Evolutionary conservation across 2,329 filamentous ascomycete genomes (phyloP).

Genomic region (Alternaria dauci): DNA sequence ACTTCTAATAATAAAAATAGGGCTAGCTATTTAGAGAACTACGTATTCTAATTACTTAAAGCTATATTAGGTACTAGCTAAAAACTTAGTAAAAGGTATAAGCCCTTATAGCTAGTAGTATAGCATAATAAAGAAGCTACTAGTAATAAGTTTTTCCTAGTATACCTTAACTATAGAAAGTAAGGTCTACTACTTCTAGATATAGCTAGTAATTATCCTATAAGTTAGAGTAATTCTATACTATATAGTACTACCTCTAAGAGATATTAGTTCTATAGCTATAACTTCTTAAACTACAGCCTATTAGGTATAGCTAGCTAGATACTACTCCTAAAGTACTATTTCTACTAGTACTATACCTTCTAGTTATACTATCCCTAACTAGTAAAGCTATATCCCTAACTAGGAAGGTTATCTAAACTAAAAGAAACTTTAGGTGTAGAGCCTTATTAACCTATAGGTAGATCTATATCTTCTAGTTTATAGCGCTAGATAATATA

Average conservation of each 20-base stretch:
- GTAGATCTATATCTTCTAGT: neutral
- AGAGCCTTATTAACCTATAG: neutral
- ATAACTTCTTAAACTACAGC: no score
- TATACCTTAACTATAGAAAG: neutral
- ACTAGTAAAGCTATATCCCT: no score
- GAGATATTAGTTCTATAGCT: neutral
- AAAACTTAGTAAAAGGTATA: constrained; percentile 1
- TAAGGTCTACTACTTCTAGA: neutral
- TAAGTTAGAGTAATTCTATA: neutral
- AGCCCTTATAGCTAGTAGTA: constrained; percentile 6
- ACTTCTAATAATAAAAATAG: neutral
- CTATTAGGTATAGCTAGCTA: no score
- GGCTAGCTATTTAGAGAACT: neutral
- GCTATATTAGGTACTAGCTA: constrained; percentile 1
- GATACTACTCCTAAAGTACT: no score
- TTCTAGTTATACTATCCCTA: no score
- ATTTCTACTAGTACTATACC: no score
- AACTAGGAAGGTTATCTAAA: neutral
- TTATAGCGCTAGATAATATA: neutral
- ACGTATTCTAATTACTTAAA: constrained; percentile 1
- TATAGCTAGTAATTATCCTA: neutral
- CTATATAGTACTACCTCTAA: neutral
- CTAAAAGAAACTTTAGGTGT: neutral
- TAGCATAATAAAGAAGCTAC: constrained; percentile 6
- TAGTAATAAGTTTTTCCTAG: neutral